Evolutionary conservation across 2,329 filamentous ascomycete species (phyloP).

Genomic region (Penicillium aurantiogriseum): DNA sequence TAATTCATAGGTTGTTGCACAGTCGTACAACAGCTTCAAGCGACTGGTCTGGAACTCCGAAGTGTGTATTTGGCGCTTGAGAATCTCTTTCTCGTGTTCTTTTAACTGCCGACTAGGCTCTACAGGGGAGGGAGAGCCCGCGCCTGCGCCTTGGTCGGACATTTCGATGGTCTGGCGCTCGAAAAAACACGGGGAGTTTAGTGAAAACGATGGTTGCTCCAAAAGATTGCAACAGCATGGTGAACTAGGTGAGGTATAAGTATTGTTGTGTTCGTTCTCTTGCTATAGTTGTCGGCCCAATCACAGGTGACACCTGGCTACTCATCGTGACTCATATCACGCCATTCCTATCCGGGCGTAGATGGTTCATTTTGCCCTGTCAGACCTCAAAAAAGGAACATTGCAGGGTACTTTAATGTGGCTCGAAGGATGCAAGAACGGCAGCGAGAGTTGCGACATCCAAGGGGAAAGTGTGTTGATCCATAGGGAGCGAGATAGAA

Average conservation of each 20-base stretch:
- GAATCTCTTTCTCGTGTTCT: not conserved
- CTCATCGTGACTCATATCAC: not conserved
- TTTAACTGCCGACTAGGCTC: not conserved
- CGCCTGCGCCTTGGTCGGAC: not conserved
- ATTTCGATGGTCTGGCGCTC: not conserved
- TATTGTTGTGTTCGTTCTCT: not conserved
- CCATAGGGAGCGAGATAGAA: too few relatives aligned
- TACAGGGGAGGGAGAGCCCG: not conserved
- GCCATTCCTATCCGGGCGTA: too few relatives aligned
- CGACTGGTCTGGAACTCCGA: not conserved
- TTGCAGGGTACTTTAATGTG: too few relatives aligned
- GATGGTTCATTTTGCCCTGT: too few relatives aligned
- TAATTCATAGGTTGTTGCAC: not conserved
- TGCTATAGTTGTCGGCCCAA: not conserved
- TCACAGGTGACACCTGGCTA: not conserved
- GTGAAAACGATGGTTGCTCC: not conserved
- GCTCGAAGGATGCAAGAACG: too few relatives aligned
- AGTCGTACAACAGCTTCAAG: not conserved
- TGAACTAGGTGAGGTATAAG: not conserved
- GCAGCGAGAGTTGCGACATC: too few relatives aligned
- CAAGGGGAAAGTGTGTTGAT: too few relatives aligned
- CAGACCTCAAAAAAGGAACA: too few relatives aligned
- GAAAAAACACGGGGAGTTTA: not conserved
- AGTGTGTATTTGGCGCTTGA: not conserved
- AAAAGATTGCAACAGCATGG: not conserved